Percentiles rank a stretch among this genome's conserved stretches.
Conservation (phyloP, 805 yeast species). For the Saturnispora sekii region DNA sequence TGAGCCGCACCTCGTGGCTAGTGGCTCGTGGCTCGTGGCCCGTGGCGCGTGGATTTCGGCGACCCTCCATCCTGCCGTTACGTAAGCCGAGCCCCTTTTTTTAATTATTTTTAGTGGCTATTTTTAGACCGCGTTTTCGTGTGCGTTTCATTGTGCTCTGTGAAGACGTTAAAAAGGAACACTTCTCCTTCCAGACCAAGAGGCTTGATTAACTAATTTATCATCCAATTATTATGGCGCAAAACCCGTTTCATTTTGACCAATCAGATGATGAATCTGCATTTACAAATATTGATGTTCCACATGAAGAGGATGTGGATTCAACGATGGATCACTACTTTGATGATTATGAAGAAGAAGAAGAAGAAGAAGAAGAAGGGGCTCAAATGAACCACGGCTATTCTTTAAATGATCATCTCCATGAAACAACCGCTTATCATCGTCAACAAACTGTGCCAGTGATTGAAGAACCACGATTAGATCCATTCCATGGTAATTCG, state of each 20-base stretch:
- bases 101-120: not conserved
- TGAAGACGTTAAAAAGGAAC: not conserved
- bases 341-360: not conserved
- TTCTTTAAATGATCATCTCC: not conserved
- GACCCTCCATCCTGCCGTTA: not conserved
- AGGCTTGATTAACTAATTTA: not conserved
- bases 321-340: not conserved
- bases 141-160: not conserved
- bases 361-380: not conserved
- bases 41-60: not conserved
- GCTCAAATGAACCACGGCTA: too few relatives aligned
- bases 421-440: not conserved
- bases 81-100: not conserved
- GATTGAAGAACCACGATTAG: not conserved
- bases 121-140: not conserved
- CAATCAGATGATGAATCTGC: not conserved
- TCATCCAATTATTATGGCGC: not conserved
- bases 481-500: not conserved
- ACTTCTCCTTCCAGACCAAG: not conserved
- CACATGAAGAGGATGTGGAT: not conserved
- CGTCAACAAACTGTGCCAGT: not conserved
- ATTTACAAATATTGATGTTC: not conserved
- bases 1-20: not conserved
- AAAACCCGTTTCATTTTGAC: slow-evolving; percentile 7
- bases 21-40: not conserved